These are phyloP conservation scores for Russula sp. DNA, from an alignment of 768 basidiomycete species.

Conservation along the genomic window DNA sequence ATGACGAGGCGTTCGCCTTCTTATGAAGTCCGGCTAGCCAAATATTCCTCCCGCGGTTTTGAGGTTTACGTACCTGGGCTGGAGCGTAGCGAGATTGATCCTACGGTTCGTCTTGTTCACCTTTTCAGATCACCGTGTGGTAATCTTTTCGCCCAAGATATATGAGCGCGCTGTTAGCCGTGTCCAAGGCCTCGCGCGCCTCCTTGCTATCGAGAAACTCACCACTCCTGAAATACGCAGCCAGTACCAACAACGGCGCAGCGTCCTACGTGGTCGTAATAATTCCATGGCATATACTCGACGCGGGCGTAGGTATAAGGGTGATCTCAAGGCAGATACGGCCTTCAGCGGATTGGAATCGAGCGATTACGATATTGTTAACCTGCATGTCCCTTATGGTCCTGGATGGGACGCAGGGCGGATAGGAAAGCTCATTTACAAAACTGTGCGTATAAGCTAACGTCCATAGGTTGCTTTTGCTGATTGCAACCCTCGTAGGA, in stretches of 20 bases:
- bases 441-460: constrained; percentile 43
- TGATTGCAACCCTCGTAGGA: constrained; percentile 41
- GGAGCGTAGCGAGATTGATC: constrained; percentile 51
- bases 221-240: constrained; percentile 44
- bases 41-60: constrained; percentile 53
- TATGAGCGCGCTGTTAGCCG: constrained; percentile 57
- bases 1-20: constrained; percentile 62
- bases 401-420: constrained; percentile 56
- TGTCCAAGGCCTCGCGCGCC: constrained; percentile 58
- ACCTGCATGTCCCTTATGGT: constrained; percentile 59
- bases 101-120: constrained; percentile 44
- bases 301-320: constrained; percentile 44
- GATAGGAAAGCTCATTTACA: constrained; percentile 56
- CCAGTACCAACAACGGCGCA: constrained; percentile 48
- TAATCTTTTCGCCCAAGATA: constrained; percentile 40
- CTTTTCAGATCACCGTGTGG: neutral
- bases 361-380: constrained; percentile 55
- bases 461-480: constrained; percentile 3
- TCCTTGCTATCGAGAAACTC: constrained; percentile 62
- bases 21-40: constrained; percentile 59
- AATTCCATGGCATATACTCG: constrained; percentile 6
- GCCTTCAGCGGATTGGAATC: constrained; percentile 48
- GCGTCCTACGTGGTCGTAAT: constrained; percentile 48
- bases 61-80: constrained; percentile 58
- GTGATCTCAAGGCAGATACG: constrained; percentile 51